phyloP scores from a whole-genome alignment of 2,329 filamentous ascomycete species.

The Aspergillus cejpii region DNA sequence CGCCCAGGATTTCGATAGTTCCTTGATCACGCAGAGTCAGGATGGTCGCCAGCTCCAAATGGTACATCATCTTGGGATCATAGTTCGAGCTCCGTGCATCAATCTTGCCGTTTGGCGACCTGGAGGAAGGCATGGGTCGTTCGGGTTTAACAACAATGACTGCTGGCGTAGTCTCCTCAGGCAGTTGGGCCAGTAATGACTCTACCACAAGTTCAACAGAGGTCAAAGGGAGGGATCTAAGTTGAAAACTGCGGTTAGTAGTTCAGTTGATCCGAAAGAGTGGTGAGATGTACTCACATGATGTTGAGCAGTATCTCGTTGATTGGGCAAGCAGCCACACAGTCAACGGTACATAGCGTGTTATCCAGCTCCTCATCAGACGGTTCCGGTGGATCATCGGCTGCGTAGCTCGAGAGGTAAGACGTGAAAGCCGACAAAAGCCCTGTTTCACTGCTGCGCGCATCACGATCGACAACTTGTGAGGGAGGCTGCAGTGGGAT shows the following conservation, averaged over 20 bases:
- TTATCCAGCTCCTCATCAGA: conserved; percentile 96
- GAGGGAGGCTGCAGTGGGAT: conserved; percentile 89
- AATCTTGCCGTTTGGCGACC: conserved; percentile 54
- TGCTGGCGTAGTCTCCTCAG: conserved; percentile 71
- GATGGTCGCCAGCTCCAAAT: conserved; percentile 84
- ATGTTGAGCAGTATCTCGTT: conserved; percentile 77
- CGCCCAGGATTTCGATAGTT: conserved; percentile 66
- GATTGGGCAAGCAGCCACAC: conserved; percentile 82
- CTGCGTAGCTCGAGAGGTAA: conserved; percentile 97
- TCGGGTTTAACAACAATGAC: conserved; percentile 92
- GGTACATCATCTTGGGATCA: conserved; percentile 78
- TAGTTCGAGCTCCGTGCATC: conserved; percentile 59
- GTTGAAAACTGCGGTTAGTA: conserved; percentile 9
- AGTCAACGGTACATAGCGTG: conserved; percentile 89
- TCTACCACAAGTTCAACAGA: conserved; percentile 59
- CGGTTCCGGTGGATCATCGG: conserved; percentile 93
- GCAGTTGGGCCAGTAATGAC: conserved; percentile 73
- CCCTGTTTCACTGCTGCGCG: conserved; percentile 70
- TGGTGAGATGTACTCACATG: conserved; percentile 49
- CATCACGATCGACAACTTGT: conserved; percentile 82
- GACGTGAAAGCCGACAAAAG: conserved; percentile 92
- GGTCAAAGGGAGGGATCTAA: conserved; percentile 55
- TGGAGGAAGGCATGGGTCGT: conserved; percentile 54
- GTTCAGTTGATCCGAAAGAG: conserved; percentile 9
- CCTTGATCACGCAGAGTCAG: conserved; percentile 69